Evolutionary conservation across 1,139 yeast genomes (phyloP).

Genomic region (Protomyces gravidus): DNA sequence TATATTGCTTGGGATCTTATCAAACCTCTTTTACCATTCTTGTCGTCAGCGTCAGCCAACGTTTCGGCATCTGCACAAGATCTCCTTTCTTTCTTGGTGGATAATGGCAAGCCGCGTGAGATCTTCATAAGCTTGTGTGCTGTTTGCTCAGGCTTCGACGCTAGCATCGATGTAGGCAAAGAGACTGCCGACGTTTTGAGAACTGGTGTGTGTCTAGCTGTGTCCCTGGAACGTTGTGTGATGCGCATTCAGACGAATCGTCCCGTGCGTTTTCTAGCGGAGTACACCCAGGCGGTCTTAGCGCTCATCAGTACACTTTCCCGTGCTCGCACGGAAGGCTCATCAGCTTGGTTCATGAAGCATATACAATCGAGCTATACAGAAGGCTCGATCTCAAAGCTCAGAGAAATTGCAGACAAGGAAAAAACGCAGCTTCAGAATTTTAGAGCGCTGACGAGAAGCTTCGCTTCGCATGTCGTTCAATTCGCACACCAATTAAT

Average conservation of each 20-base stretch:
- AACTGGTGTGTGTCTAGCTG: background rate
- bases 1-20: conserved; percentile 23
- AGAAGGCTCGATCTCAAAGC: background rate
- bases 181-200: background rate
- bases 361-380: background rate
- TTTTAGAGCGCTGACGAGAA: background rate
- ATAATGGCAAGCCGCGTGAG: conserved; percentile 4
- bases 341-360: background rate
- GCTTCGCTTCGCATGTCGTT: background rate
- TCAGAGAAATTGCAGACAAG: background rate
- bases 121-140: conserved; percentile 12
- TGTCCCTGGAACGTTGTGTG: conserved; percentile 2
- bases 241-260: conserved; percentile 5
- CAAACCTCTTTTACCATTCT: background rate
- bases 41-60: background rate
- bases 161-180: background rate
- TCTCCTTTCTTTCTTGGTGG: conserved; percentile 2
- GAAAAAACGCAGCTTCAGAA: background rate
- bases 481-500: background rate
- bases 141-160: background rate
- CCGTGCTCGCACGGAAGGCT: background rate
- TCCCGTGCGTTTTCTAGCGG: conserved; percentile 13
- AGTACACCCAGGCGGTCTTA: conserved; percentile 11
- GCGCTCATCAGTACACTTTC: background rate
- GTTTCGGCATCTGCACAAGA: background rate